Base-by-base conservation (phyloP, 208 protist genomes). In the Blastocrithidia nonstop region DNA sequence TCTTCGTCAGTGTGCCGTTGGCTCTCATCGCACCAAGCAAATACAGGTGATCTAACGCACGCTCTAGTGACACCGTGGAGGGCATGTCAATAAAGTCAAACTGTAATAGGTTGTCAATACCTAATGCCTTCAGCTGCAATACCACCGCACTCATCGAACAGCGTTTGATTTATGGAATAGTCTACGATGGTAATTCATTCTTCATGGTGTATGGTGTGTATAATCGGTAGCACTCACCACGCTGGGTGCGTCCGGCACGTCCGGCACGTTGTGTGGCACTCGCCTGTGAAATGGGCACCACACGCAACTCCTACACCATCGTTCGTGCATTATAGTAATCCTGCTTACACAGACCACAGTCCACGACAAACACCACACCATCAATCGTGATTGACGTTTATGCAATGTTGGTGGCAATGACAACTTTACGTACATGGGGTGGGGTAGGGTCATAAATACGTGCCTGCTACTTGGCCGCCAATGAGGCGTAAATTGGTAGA, bases 361-460 rank as follows among this genome's bases (percentile, higher is more conserved):
- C 97, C 21, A 99, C 84, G 28, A 99, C 97, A 68, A 98, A 99
- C 21, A 93, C 92, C 24, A 99, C 94, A 41, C 97, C 97, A 66
- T 99, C 96, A 50, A 99, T 99, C 0, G 98, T 99, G 44, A 99
- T 87, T 25, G 95, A 98, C 2, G 98, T 99, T 51, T 99, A 97
- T 25, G 98, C 98, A 65, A 99, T 99, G 67, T 99, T 99, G 19
- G 98, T 99, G 0, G 96, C 95, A 24, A 99, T 78, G 22, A 99
- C 92, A 15, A 97, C 71, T 62, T 99, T 99, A 33, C 96, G 71
- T 1, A 54, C 70, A 38, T 78, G 65, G 5, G 64, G 47, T 25
- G 88, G 88, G 5, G 96, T 84, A n/a, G 76, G 72, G 51, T 98
- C 88, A 74, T 99, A 99, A 41, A 99, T 98, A n/a, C 73, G 64